A percentile compares a stretch with the other conserved stretches of the same genome.
Evolutionary conservation across 1,139 yeast genomes (phyloP).

Genomic region (Saccharomyces hybrid): DNA sequence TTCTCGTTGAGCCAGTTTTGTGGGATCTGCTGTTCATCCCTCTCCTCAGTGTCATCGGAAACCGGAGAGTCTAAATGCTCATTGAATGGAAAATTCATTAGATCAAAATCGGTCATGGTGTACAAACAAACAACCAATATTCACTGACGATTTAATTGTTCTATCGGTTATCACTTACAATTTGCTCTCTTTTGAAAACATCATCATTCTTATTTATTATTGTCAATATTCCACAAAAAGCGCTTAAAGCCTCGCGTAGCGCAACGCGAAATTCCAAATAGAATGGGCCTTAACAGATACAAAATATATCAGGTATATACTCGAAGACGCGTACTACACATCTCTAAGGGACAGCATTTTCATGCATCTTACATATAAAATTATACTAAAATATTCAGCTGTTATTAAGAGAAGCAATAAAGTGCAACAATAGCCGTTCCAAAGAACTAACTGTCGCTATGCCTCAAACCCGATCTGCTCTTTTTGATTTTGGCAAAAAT

Average conservation of each 20-base stretch:
- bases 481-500: conserved; percentile 75
- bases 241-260: not conserved
- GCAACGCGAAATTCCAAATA: not conserved
- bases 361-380: no score
- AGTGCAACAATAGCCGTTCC: no score
- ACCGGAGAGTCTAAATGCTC: not conserved
- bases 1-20: not conserved
- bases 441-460: conserved; percentile 5
- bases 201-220: not conserved
- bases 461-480: conserved; percentile 65
- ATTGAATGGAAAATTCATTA: not conserved
- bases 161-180: no score
- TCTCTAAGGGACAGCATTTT: no score
- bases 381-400: not conserved
- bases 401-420: not conserved
- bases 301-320: no score
- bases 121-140: not conserved
- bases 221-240: conserved; percentile 1
- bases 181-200: no score
- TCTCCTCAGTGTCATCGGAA: not conserved
- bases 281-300: not conserved
- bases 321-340: no score
- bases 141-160: not conserved
- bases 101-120: not conserved
- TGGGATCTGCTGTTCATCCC: not conserved